A percentile compares a stretch with the other conserved stretches of the same genome.
These are phyloP conservation scores for Rubroboletus satanas DNA, from an alignment of 768 basidiomycete genomes.

Conservation along the genomic window DNA sequence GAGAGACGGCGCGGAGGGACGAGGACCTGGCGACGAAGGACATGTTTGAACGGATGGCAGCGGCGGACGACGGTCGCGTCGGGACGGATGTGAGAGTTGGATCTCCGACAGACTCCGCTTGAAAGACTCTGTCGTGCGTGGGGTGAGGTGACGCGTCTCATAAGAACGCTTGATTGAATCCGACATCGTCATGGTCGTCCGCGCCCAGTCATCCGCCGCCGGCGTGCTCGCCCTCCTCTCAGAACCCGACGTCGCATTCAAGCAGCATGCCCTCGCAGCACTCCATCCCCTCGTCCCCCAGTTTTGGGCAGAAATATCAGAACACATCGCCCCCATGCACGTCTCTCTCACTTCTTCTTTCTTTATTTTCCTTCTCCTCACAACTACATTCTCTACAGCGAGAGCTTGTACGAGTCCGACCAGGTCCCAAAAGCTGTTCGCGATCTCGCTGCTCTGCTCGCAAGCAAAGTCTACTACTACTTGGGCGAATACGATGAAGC, in stretches of 20 bases:
- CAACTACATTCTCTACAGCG: conserved; percentile 46
- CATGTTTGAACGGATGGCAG: conserved; percentile 31
- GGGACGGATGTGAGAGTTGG: conserved; percentile 16
- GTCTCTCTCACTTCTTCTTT: conserved; percentile 33
- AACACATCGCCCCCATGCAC: conserved; percentile 85
- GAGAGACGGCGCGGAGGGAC: conserved; percentile 43
- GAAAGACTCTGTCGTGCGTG: conserved; percentile 18
- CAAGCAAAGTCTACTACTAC: conserved; percentile 99
- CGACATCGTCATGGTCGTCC: conserved; percentile 53
- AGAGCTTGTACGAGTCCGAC: conserved; percentile 82
- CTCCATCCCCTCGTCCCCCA: conserved; percentile 82
- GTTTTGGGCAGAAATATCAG: conserved; percentile 99
- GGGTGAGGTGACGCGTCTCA: conserved; percentile 42
- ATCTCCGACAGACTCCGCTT: conserved; percentile 30
- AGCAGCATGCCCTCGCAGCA: conserved; percentile 85
- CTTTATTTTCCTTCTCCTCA: conserved; percentile 7
- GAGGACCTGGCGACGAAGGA: conserved; percentile 46
- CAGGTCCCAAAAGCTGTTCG: conserved; percentile 71
- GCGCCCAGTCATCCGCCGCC: conserved; percentile 75
- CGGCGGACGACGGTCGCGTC: conserved; percentile 27
- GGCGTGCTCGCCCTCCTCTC: conserved; percentile 89
- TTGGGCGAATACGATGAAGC: conserved; percentile 95
- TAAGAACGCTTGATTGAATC: neutral
- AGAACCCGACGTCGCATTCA: conserved; percentile 83
- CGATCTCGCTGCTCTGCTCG: conserved; percentile 82